Evolutionary conservation across 305 asterid species (phyloP).

Genomic region (Fraxinus sp.): DNA sequence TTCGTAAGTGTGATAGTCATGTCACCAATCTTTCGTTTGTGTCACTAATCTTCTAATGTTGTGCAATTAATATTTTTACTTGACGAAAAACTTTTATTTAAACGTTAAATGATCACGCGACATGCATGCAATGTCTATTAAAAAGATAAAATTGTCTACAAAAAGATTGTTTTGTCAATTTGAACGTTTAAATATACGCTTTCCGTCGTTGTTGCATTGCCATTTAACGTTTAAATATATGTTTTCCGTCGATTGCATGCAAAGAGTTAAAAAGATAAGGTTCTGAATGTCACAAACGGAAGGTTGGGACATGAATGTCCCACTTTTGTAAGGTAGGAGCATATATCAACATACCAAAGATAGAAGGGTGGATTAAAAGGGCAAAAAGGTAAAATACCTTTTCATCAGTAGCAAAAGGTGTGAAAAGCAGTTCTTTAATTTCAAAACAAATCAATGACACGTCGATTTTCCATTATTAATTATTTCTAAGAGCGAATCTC

Average conservation of each 20-base stretch:
- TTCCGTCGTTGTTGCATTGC: too few species aligned
- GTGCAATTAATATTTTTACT: neutral
- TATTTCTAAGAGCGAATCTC: neutral
- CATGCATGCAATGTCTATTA: neutral
- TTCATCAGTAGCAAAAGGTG: constrained; percentile 12
- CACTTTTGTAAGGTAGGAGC: neutral
- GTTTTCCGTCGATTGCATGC: neutral
- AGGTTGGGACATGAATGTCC: neutral
- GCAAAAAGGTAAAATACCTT: constrained; percentile 12
- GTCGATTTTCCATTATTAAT: neutral
- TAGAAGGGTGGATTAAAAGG: neutral
- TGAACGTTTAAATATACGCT: neutral
- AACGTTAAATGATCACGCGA: neutral
- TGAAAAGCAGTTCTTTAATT: constrained; percentile 24
- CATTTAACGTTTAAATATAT: too few species aligned
- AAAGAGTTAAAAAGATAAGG: neutral
- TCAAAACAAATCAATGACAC: constrained; percentile 1
- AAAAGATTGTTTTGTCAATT: neutral
- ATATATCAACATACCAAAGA: neutral
- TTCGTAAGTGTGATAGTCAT: too few species aligned
- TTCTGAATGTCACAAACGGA: too few species aligned
- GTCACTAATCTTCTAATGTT: too few species aligned
- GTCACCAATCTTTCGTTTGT: too few species aligned
- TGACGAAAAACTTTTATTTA: neutral
- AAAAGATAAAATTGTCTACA: neutral